Conservation (phyloP, 768 basidiomycete species). For the Boletus edulis region DNA sequence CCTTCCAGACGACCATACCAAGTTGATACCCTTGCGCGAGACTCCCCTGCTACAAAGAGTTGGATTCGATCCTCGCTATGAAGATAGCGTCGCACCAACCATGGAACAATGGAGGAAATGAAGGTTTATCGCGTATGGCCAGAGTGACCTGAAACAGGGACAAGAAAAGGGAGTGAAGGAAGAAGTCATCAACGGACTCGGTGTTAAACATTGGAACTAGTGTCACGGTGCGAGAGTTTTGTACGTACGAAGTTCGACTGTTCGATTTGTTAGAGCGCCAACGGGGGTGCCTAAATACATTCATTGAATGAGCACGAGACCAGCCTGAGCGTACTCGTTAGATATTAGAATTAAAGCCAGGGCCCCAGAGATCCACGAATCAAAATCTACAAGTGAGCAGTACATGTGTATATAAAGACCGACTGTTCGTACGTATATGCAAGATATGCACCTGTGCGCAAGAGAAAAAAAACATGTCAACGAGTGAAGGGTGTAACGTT, state of each 20-base stretch:
- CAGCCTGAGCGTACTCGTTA: not conserved
- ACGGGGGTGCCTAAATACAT: too few species aligned
- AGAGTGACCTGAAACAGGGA: constrained; percentile 40
- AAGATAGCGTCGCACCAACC: constrained; percentile 44
- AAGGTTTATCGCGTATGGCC: constrained; percentile 52
- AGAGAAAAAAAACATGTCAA: not conserved
- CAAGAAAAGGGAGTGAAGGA: constrained; percentile 48
- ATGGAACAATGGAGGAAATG: constrained; percentile 53
- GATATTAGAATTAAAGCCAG: not conserved
- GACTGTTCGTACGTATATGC: constrained; percentile 4
- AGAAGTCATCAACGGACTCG: constrained; percentile 51
- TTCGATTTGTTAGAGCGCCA: not conserved
- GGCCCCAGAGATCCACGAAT: not conserved
- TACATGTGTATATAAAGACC: constrained; percentile 11
- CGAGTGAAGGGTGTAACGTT: not conserved
- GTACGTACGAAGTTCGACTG: not conserved
- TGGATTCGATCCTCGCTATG: constrained; percentile 39
- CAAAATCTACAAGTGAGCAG: constrained; percentile 19
- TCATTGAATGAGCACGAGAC: not conserved
- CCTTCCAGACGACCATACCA: constrained; percentile 48
- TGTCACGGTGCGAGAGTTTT: not conserved
- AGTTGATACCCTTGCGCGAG: constrained; percentile 42
- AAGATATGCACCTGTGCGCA: constrained; percentile 9
- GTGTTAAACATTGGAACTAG: constrained; percentile 58
- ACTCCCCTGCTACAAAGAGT: constrained; percentile 48